phyloP scores from a whole-genome alignment of 306 rosid species.

The Carpinus viminea region DNA sequence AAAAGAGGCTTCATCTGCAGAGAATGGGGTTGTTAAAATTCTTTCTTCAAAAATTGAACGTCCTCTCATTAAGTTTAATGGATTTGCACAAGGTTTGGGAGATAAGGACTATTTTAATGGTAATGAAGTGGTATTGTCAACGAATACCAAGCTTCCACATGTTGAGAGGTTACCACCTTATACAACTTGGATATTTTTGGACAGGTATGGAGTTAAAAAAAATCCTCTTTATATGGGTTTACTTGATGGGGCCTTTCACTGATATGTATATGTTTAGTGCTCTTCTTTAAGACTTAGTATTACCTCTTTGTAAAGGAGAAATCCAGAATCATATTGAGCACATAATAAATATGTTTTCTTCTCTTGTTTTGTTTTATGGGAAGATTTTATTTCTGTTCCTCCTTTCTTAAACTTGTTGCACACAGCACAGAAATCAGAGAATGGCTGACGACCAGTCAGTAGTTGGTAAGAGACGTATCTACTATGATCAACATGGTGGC shows the following conservation, averaged over 20 bases:
- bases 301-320: not conserved
- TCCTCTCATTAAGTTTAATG: slow-evolving; percentile 60
- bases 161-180: slow-evolving; percentile 72
- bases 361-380: slow-evolving; percentile 13
- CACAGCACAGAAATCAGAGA: slow-evolving; percentile 92
- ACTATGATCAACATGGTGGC: slow-evolving; percentile 84
- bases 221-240: not conserved
- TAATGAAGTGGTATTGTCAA: slow-evolving; percentile 48
- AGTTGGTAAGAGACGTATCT: slow-evolving; percentile 91
- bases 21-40: slow-evolving; percentile 38
- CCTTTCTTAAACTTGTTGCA: slow-evolving; percentile 53
- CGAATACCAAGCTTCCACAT: slow-evolving; percentile 63
- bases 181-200: slow-evolving; percentile 94
- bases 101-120: slow-evolving; percentile 54
- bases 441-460: slow-evolving; percentile 98
- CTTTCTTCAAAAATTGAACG: slow-evolving; percentile 64
- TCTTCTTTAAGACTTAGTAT: slow-evolving; percentile 11
- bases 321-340: not conserved
- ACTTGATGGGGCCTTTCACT: not conserved
- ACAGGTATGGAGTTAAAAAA: slow-evolving; percentile 50
- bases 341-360: not conserved
- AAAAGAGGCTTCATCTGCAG: slow-evolving; percentile 29
- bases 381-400: slow-evolving; percentile 36
- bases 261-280: not conserved
- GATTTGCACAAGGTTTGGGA: slow-evolving; percentile 55